Conservation (phyloP, 352 stramenopile species). For the Globisporangium irregulare region DNA sequence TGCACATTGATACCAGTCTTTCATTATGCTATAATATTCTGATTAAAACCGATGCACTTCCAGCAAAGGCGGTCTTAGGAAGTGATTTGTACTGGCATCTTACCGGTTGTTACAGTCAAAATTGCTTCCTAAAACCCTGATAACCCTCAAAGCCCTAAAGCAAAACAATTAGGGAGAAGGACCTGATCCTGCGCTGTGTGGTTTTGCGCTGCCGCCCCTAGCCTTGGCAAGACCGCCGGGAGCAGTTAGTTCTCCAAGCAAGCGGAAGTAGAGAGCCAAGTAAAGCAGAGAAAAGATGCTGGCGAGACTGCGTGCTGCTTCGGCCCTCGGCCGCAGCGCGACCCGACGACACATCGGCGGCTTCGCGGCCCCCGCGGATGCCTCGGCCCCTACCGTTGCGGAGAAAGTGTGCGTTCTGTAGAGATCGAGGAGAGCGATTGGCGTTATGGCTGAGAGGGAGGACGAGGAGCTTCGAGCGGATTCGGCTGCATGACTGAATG, state of each 20-base stretch:
- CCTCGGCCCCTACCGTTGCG: slow-evolving; percentile 38
- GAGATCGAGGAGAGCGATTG: neutral
- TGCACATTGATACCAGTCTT: too few species aligned
- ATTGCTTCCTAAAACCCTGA: too few species aligned
- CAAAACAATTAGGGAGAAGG: too few species aligned
- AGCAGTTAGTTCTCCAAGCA: neutral
- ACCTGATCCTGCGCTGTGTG: neutral
- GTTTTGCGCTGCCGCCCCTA: neutral
- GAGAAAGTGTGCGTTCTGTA: slow-evolving; percentile 53
- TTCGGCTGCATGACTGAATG: neutral
- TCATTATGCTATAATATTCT: too few species aligned
- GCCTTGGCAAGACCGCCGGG: slow-evolving; percentile 4
- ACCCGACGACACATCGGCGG: slow-evolving; percentile 55
- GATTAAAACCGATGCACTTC: too few species aligned
- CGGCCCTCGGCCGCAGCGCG: slow-evolving; percentile 18
- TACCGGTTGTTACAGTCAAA: too few species aligned
- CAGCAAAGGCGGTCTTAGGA: too few species aligned
- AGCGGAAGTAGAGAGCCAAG: neutral
- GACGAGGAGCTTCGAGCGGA: neutral
- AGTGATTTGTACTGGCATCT: too few species aligned
- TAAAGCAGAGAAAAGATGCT: slow-evolving; percentile 29
- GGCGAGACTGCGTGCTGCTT: slow-evolving; percentile 30
- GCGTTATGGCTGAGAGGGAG: neutral
- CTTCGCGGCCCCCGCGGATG: slow-evolving; percentile 30
- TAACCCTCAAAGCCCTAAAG: too few species aligned